Evolutionary conservation across 163 green algal genomes (phyloP).

Genomic region (Scenedesmus sp.): DNA sequence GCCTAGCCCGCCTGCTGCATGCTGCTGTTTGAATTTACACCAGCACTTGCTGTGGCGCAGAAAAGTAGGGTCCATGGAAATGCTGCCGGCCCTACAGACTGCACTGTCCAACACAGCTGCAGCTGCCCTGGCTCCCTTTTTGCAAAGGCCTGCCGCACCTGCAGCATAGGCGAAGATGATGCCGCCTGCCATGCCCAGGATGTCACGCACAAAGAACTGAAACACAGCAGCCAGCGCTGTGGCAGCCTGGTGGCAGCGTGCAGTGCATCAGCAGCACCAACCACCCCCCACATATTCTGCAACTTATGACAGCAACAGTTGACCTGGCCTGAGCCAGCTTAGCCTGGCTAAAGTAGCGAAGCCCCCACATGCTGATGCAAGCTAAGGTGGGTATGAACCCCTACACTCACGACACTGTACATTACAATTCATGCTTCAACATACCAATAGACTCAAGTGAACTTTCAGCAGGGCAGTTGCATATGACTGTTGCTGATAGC

Average conservation of each 20-base stretch:
- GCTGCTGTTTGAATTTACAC: background rate
- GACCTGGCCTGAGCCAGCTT: background rate
- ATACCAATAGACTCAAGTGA: no score
- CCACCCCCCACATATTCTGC: no score
- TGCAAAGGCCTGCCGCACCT: constrained; percentile 62
- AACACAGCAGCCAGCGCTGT: constrained; percentile 48
- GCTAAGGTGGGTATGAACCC: no score
- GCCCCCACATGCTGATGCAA: background rate
- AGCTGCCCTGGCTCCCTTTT: background rate
- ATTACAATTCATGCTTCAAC: no score
- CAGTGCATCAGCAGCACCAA: background rate
- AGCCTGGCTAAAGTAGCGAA: background rate
- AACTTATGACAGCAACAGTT: background rate
- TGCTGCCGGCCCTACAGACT: background rate
- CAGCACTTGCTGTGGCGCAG: background rate
- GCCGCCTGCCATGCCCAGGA: constrained; percentile 80
- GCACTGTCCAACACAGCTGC: background rate
- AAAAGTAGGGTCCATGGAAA: background rate
- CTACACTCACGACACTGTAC: no score
- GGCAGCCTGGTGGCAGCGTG: constrained; percentile 10
- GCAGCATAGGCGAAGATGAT: constrained; percentile 78
- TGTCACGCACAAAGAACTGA: constrained; percentile 67
- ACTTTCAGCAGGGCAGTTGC: no score
- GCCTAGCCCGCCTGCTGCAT: no score
- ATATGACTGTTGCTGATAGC: background rate